phyloP scores from a whole-genome alignment of 306 rosid genomes.

The Malus sieversii region DNA sequence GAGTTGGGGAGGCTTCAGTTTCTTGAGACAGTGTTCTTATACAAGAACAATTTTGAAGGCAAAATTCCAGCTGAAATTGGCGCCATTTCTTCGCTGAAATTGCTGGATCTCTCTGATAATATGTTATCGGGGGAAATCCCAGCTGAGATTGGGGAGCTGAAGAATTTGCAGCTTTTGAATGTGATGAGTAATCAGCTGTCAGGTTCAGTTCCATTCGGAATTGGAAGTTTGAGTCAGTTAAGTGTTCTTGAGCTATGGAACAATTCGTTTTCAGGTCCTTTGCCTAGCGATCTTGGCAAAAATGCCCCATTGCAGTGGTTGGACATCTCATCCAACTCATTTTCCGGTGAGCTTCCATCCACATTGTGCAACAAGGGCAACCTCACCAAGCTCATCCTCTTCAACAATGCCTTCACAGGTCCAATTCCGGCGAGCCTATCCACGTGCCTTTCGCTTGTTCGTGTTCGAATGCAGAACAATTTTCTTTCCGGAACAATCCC shows the following conservation, averaged over 20 bases:
- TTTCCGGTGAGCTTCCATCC: slow-evolving; percentile 72
- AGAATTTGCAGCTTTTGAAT: slow-evolving; percentile 72
- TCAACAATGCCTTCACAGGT: slow-evolving; percentile 81
- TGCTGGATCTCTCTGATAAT: slow-evolving; percentile 83
- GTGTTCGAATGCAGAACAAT: slow-evolving; percentile 87
- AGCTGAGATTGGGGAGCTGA: slow-evolving; percentile 47
- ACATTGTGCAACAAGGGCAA: slow-evolving; percentile 64
- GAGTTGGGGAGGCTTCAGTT: slow-evolving; percentile 51
- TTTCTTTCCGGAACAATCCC: slow-evolving; percentile 70
- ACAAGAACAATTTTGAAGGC: slow-evolving; percentile 61
- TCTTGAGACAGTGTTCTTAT: slow-evolving; percentile 67
- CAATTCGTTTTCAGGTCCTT: slow-evolving; percentile 67
- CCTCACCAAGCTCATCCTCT: slow-evolving; percentile 92
- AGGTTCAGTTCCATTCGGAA: slow-evolving; percentile 63
- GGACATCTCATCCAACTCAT: slow-evolving; percentile 83
- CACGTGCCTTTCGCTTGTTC: slow-evolving; percentile 58
- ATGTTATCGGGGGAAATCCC: slow-evolving; percentile 67
- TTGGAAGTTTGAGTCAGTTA: slow-evolving; percentile 55
- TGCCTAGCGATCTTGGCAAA: slow-evolving; percentile 72
- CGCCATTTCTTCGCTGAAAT: slow-evolving; percentile 40
- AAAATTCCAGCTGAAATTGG: slow-evolving; percentile 53
- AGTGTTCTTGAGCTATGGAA: slow-evolving; percentile 83
- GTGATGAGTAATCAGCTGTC: slow-evolving; percentile 68
- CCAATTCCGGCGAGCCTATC: slow-evolving; percentile 62
- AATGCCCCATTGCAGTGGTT: slow-evolving; percentile 75